Evolutionary conservation across 108 stramenopile species (phyloP).

Genomic region (Cyclotella sp.): DNA sequence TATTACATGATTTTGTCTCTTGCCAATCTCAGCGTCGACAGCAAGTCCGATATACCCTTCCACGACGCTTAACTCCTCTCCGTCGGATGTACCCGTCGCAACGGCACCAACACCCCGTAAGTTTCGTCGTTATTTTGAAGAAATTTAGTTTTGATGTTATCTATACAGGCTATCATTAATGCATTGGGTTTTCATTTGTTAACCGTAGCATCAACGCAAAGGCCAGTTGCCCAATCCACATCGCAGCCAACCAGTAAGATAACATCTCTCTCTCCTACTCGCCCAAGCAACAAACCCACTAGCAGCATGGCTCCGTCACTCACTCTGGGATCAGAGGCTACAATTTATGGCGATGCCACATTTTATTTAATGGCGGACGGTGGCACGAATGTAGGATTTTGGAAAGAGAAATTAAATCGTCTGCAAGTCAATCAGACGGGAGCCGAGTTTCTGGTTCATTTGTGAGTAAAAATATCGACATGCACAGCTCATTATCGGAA

Average conservation of each 20-base stretch:
- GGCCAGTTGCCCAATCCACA: not conserved
- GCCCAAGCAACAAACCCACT: conserved; percentile 7
- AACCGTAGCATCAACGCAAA: not conserved
- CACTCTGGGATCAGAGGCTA: conserved; percentile 10
- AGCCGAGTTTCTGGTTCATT: conserved; percentile 35
- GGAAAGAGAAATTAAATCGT: conserved; percentile 6
- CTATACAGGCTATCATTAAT: not conserved
- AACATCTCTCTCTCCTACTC: not conserved
- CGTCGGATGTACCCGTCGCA: not conserved
- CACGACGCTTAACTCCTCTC: not conserved
- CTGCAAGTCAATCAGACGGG: not conserved
- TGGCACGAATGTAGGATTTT: conserved; percentile 17
- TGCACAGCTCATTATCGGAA: not conserved
- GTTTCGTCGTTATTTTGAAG: not conserved
- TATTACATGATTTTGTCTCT: not conserved
- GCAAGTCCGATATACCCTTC: not conserved
- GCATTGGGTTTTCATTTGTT: not conserved
- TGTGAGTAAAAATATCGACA: conserved; percentile 31
- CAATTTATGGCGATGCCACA: conserved; percentile 5
- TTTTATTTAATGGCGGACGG: conserved; percentile 44
- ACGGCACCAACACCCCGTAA: not conserved
- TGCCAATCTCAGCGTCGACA: not conserved
- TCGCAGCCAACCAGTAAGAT: not conserved
- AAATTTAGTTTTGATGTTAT: too few relatives aligned
- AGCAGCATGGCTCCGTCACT: not conserved